Evolutionary conservation across 2,329 filamentous ascomycete genomes (phyloP).

Genomic region (Colletotrichum somersetense): DNA sequence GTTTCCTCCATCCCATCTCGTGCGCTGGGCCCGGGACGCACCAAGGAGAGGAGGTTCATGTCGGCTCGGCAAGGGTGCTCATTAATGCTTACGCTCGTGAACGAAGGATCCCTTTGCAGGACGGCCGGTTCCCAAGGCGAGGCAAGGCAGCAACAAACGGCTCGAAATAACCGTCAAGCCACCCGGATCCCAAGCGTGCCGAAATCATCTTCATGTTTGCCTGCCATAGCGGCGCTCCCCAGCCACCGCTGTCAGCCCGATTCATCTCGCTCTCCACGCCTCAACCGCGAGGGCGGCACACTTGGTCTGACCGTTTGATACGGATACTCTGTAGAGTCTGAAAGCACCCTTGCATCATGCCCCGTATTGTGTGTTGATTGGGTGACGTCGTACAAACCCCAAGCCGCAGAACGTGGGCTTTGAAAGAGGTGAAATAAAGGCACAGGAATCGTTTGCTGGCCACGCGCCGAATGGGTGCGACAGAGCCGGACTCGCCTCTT

Average conservation of each 20-base stretch:
- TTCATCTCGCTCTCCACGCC: not conserved
- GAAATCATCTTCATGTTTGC: not conserved
- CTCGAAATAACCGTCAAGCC: slow-evolving; percentile 32
- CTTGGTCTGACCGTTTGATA: not conserved
- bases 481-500: not conserved
- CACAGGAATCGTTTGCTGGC: not conserved
- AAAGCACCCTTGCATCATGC: slow-evolving; percentile 4
- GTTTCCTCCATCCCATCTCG: slow-evolving; percentile 11
- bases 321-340: not conserved
- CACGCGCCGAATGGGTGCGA: not conserved
- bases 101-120: not conserved
- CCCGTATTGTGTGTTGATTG: not conserved
- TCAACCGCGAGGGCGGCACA: slow-evolving; percentile 4
- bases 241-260: slow-evolving; percentile 25
- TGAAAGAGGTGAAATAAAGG: not conserved
- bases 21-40: not conserved
- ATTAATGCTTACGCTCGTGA: no score
- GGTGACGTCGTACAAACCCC: not conserved
- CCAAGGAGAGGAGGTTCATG: no score
- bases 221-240: not conserved
- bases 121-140: not conserved
- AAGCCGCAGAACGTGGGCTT: not conserved
- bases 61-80: not conserved
- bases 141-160: slow-evolving; percentile 23
- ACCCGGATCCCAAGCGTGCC: slow-evolving; percentile 6